A percentile compares a stretch with the other conserved stretches of the same genome.
Evolutionary conservation across 768 basidiomycete species (phyloP).

Genomic region (Pleurotus ostreatus): DNA sequence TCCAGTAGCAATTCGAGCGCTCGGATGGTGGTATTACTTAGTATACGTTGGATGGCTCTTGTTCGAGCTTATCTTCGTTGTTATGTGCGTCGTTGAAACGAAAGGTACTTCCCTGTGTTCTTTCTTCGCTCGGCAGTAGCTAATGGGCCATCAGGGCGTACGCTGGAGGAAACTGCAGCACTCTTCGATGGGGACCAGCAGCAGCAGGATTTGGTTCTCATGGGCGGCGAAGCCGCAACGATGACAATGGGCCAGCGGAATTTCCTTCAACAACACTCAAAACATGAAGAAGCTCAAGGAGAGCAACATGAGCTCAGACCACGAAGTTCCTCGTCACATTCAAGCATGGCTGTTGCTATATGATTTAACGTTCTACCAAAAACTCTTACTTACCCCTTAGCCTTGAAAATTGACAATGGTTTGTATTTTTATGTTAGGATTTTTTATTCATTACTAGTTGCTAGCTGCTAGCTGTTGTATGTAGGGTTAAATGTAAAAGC

Average conservation of each 20-base stretch:
- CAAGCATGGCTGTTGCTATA: neutral
- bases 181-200: conserved; percentile 64
- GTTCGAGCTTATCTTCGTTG: conserved; percentile 56
- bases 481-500: neutral
- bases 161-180: conserved; percentile 70
- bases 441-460: neutral
- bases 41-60: conserved; percentile 64
- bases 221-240: conserved; percentile 46
- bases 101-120: conserved; percentile 35
- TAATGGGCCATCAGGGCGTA: conserved; percentile 36
- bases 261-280: conserved; percentile 5
- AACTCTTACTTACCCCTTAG: neutral
- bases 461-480: neutral
- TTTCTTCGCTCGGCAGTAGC: neutral
- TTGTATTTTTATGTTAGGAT: conserved; percentile 6
- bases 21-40: conserved; percentile 59
- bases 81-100: conserved; percentile 56
- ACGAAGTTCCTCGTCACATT: neutral
- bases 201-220: conserved; percentile 36
- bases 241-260: conserved; percentile 29
- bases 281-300: conserved; percentile 2
- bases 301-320: conserved; percentile 6
- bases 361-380: neutral
- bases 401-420: neutral
- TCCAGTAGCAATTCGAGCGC: conserved; percentile 61